A percentile compares a stretch with the other conserved stretches of the same genome.
Evolutionary conservation across 768 basidiomycete genomes (phyloP).

Genomic region (Tylopilus vinaceipallidus): DNA sequence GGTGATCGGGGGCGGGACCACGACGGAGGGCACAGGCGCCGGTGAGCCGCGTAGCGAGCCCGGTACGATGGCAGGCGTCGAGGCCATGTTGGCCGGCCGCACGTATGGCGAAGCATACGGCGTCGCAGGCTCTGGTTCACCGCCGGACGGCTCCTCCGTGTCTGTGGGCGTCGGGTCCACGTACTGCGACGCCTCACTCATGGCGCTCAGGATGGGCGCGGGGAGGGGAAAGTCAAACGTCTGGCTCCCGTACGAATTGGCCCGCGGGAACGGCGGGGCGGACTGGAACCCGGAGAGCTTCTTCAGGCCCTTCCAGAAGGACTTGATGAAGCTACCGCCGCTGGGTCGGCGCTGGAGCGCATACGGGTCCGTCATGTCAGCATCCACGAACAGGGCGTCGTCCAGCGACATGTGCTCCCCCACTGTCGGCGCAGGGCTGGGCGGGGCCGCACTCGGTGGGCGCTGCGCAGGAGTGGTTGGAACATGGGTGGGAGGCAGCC

Average conservation of each 20-base stretch:
- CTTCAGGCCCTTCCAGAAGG: slow-evolving; percentile 35
- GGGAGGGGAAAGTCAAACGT: slow-evolving; percentile 5
- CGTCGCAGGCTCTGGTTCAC: background rate
- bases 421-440: slow-evolving; percentile 27
- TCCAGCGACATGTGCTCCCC: slow-evolving; percentile 32
- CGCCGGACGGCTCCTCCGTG: slow-evolving; percentile 20
- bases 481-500: background rate
- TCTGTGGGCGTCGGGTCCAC: slow-evolving; percentile 11
- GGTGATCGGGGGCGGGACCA: slow-evolving; percentile 6
- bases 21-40: background rate
- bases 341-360: slow-evolving; percentile 4
- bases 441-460: slow-evolving; percentile 7
- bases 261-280: slow-evolving; percentile 3
- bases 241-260: background rate
- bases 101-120: slow-evolving; percentile 19
- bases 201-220: background rate
- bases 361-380: slow-evolving; percentile 2
- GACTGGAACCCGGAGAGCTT: slow-evolving; percentile 23
- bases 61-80: background rate
- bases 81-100: background rate
- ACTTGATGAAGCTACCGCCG: slow-evolving; percentile 23
- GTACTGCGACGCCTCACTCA: slow-evolving; percentile 16
- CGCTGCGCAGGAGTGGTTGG: slow-evolving; percentile 15
- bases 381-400: slow-evolving; percentile 5
- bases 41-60: slow-evolving; percentile 5